Conservation (phyloP, 352 stramenopile species). For the Phytophthora rubi region DNA sequence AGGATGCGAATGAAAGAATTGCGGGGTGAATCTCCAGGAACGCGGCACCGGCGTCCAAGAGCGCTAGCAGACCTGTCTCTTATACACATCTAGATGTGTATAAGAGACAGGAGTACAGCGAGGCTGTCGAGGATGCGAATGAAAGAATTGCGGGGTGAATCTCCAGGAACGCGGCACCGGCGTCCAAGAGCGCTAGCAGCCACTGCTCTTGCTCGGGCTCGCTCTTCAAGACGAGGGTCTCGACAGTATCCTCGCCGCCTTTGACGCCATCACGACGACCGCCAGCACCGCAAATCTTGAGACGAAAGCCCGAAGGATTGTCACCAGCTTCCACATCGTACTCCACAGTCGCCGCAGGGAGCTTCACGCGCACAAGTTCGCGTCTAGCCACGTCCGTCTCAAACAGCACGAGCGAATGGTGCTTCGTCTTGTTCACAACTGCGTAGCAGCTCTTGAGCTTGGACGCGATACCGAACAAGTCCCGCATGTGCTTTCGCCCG, state of each 20-base stretch:
- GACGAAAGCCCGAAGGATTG: constrained; percentile 8
- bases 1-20: constrained; percentile 37
- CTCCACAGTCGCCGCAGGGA: constrained; percentile 40
- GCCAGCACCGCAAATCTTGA: constrained; percentile 35
- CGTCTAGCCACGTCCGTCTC: constrained; percentile 38
- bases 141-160: constrained; percentile 35
- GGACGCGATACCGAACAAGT: constrained; percentile 8
- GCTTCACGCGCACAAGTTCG: constrained; percentile 28
- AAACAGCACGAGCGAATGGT: constrained; percentile 43
- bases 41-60: constrained; percentile 51
- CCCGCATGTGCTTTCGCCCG: constrained; percentile 15
- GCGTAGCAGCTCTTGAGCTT: constrained; percentile 35
- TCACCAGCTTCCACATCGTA: constrained; percentile 25
- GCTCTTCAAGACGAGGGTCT: constrained; percentile 42
- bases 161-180: constrained; percentile 56
- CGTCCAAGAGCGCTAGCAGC: constrained; percentile 52
- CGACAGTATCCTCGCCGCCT: constrained; percentile 21
- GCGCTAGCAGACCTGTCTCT: too few species aligned
- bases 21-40: constrained; percentile 50
- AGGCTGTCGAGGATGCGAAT: constrained; percentile 44
- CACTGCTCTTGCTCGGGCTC: constrained; percentile 54
- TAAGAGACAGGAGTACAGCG: constrained; percentile 89
- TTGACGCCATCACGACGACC: constrained; percentile 4
- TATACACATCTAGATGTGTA: too few species aligned
- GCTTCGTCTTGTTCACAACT: constrained; percentile 40